Evolutionary conservation across 768 basidiomycete species (phyloP).

Genomic region (Tricholoma sp.): DNA sequence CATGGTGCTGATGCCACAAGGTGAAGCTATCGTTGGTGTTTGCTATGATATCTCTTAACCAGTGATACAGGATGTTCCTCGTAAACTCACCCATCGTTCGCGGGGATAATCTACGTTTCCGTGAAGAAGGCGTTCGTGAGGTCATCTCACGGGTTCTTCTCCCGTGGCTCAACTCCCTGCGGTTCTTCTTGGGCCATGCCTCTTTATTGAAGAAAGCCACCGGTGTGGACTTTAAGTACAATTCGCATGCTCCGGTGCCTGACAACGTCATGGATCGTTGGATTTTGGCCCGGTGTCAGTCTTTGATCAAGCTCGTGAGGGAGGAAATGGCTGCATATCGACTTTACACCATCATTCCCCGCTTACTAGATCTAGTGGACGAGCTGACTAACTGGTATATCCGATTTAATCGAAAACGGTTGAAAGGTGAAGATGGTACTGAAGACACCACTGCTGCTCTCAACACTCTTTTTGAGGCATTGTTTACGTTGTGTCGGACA

Average conservation of each 20-base stretch:
- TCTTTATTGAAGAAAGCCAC: slow-evolving; percentile 79
- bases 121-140: slow-evolving; percentile 96
- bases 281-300: slow-evolving; percentile 98
- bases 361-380: slow-evolving; percentile 85
- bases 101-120: slow-evolving; percentile 95
- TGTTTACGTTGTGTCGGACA: slow-evolving; percentile 91
- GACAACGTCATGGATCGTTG: slow-evolving; percentile 98
- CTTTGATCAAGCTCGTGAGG: slow-evolving; percentile 85
- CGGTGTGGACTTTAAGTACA: slow-evolving; percentile 76
- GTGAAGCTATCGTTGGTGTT: slow-evolving; percentile 28
- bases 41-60: slow-evolving; percentile 3
- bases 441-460: slow-evolving; percentile 86
- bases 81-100: slow-evolving; percentile 99
- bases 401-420: slow-evolving; percentile 91
- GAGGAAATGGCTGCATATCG: slow-evolving; percentile 97
- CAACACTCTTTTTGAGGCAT: slow-evolving; percentile 93
- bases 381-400: slow-evolving; percentile 99
- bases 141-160: slow-evolving; percentile 94
- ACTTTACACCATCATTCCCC: slow-evolving; percentile 96
- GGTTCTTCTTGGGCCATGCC: slow-evolving; percentile 97
- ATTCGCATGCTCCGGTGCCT: slow-evolving; percentile 78
- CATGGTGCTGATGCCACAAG: slow-evolving; percentile 96
- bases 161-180: slow-evolving; percentile 98
- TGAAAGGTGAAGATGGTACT: slow-evolving; percentile 91
- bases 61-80: slow-evolving; percentile 75